Evolutionary conservation across 257 asterid genomes (phyloP), one percentile per base, ranked within the genome.

Genomic region (Oldenlandia corymbosa): DNA sequence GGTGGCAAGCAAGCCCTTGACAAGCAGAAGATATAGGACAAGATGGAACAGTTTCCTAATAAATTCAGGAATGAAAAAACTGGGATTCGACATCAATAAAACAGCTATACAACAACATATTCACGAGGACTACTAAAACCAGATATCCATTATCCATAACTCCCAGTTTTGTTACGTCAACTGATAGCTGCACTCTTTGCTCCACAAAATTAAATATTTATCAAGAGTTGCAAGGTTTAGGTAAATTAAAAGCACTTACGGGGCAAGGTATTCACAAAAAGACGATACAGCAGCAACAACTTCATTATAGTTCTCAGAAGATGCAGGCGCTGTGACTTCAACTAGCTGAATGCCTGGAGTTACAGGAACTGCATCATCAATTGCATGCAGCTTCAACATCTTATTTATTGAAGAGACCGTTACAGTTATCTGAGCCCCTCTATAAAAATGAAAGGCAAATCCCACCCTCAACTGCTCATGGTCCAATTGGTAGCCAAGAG

Each of bases 281-380:
- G 99, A 81, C 0, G 96, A 75, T 50, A 90, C 80, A 52, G 95
- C 81, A 1, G 87, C 81, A 32, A 68, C 97, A 72, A 90, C 94
- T 58, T 90, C 99, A 37, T 75, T 62, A 73, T 93, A 93, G 72
- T 84, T 93, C 71, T 93, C 97, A 11, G 99, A 79, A 11, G 95
- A 77, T 10, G 97, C 91, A 61, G 95, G 96, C 70, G 95, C 94
- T 1, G 97, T 89, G 58, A 87, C 97, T 78, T 90, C 97, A 50
- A 93, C 99, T 39, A 93, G 76, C 80, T 93, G 99, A 64, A 93
- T 87, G 59, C 97, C 99, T 0, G 94, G 96, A 3, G 97, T 93
- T 23, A 93, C 83, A 1, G 97, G 92, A 61, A 85, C 90, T 12
- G 97, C 91, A 7, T 93, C 99, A 32, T 93, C 96, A 0, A 91